Percentiles rank a stretch among this genome's conserved stretches.
These are phyloP conservation scores for Cystobasidium onofrii DNA, from an alignment of 768 basidiomycete genomes.

Conservation along the genomic window DNA sequence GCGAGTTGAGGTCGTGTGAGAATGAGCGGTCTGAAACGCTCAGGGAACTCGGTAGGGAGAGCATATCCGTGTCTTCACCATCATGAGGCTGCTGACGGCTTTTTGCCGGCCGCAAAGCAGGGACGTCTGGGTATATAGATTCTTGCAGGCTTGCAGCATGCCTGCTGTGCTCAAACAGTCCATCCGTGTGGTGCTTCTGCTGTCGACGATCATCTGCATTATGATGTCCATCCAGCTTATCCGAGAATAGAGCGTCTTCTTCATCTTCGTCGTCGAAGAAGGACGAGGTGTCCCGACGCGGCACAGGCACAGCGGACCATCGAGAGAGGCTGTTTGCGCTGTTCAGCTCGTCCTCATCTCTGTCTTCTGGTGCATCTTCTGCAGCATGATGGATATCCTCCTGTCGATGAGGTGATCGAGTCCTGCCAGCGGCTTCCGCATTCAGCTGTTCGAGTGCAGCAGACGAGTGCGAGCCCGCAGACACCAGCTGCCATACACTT, in stretches of 20 bases:
- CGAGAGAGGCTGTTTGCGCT: background rate
- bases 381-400: background rate
- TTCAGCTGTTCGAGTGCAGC: background rate
- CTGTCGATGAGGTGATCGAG: background rate
- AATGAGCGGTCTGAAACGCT: conserved; percentile 16
- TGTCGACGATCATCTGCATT: background rate
- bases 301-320: background rate
- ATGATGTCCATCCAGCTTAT: background rate
- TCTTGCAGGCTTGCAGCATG: background rate
- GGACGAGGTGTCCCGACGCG: background rate
- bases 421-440: background rate
- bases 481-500: background rate
- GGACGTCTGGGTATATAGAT: background rate
- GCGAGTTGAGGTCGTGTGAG: background rate
- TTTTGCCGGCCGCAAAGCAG: background rate
- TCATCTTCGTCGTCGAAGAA: conserved; percentile 12
- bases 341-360: background rate
- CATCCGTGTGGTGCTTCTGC: background rate
- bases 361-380: background rate
- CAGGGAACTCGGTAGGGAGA: conserved; percentile 26
- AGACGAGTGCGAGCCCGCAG: background rate
- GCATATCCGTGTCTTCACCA: conserved; percentile 8
- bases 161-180: background rate
- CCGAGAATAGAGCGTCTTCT: background rate
- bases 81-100: background rate